phyloP scores from a whole-genome alignment of 1,284 basidiomycete species.

The Erythrobasidium hasegawianum region DNA sequence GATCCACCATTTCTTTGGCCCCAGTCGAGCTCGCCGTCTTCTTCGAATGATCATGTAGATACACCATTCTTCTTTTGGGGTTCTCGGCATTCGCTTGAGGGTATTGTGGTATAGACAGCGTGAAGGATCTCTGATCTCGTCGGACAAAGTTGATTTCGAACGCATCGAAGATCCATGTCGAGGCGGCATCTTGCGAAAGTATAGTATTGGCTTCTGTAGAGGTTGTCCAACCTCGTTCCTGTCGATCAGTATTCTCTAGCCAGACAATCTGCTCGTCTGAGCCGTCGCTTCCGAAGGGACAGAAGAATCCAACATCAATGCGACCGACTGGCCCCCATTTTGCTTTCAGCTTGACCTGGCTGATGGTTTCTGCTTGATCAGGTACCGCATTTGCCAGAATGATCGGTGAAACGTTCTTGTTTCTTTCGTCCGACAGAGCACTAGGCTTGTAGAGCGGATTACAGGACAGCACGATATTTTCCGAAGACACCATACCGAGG shows the following conservation, averaged over 20 bases:
- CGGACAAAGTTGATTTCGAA: conserved; percentile 41
- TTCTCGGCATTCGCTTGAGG: conserved; percentile 38
- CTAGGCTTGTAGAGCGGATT: conserved; percentile 36
- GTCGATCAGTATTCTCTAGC: conserved; percentile 19
- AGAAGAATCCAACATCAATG: conserved; percentile 24
- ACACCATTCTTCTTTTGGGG: conserved; percentile 39
- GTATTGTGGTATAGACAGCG: conserved; percentile 41
- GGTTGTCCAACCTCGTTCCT: conserved; percentile 24
- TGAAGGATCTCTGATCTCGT: conserved; percentile 41
- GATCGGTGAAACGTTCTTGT: conserved; percentile 38
- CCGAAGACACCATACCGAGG: conserved; percentile 42
- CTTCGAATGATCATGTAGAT: conserved; percentile 10
- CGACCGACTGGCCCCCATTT: conserved; percentile 31
- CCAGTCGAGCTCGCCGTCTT: conserved; percentile 1
- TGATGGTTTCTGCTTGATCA: conserved; percentile 32
- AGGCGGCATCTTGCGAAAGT: not conserved
- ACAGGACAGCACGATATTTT: conserved; percentile 42
- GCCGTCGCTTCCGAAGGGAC: conserved; percentile 22
- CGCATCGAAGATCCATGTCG: conserved; percentile 39
- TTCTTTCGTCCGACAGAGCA: too few relatives aligned
- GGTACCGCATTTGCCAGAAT: conserved; percentile 40
- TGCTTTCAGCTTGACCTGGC: conserved; percentile 22
- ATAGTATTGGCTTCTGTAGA: not conserved
- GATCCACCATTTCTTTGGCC: conserved; percentile 11
- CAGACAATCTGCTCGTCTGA: conserved; percentile 30